phyloP scores from a whole-genome alignment of 129 eudicot species.

The Dittrichia graveolens region DNA sequence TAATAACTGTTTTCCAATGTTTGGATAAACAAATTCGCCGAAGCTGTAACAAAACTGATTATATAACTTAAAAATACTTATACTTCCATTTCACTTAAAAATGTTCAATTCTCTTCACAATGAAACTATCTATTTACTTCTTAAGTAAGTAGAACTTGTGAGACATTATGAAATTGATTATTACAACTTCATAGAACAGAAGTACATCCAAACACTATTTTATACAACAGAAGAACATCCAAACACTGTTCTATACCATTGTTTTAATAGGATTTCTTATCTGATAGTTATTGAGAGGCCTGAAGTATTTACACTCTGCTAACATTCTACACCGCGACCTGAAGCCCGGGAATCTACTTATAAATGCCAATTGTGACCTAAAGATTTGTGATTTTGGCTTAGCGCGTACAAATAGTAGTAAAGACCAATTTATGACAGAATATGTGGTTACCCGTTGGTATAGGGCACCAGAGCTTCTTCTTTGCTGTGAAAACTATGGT shows the following conservation, averaged over 20 bases:
- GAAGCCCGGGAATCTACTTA: slow-evolving; percentile 64
- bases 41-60: no score
- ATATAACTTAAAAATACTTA: no score
- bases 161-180: no score
- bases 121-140: no score
- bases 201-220: no score
- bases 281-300: slow-evolving; percentile 62
- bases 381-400: slow-evolving; percentile 68
- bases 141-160: no score
- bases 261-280: neutral
- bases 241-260: no score
- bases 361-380: slow-evolving; percentile 64
- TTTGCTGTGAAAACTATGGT: slow-evolving; percentile 72
- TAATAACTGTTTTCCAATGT: neutral
- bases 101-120: no score
- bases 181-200: no score
- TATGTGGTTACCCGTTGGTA: slow-evolving; percentile 69
- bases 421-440: slow-evolving; percentile 65
- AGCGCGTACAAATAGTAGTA: slow-evolving; percentile 54
- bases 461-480: slow-evolving; percentile 72
- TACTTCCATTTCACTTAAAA: no score
- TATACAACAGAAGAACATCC: no score
- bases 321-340: slow-evolving; percentile 66
- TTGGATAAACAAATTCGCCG: neutral
- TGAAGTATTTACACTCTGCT: slow-evolving; percentile 63